These are phyloP conservation scores for Heterobasidion occidentale DNA, from an alignment of 1,284 basidiomycete genomes.

Conservation along the genomic window DNA sequence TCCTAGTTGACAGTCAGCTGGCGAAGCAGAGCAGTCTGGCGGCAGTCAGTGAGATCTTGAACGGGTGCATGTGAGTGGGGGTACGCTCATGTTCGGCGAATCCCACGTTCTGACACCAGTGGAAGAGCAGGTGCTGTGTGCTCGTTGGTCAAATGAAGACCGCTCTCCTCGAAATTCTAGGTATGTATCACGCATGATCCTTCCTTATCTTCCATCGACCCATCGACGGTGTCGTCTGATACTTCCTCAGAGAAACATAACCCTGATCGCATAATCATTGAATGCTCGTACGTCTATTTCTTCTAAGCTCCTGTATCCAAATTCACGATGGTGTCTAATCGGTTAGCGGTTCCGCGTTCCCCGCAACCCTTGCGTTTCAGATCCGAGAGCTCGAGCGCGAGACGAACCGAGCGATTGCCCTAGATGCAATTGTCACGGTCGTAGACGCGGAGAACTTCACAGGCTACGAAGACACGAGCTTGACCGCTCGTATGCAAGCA, in stretches of 20 bases:
- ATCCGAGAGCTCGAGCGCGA: slow-evolving; percentile 81
- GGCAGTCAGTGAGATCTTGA: slow-evolving; percentile 85
- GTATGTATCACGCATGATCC: slow-evolving; percentile 26
- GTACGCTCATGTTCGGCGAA: not conserved
- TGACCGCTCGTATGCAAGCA: slow-evolving; percentile 89
- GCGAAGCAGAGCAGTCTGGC: slow-evolving; percentile 76
- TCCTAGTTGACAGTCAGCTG: slow-evolving; percentile 77
- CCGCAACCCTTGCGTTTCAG: slow-evolving; percentile 87
- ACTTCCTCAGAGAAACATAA: slow-evolving; percentile 55
- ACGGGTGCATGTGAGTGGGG: slow-evolving; percentile 76
- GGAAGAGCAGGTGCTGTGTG: slow-evolving; percentile 67
- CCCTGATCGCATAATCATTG: slow-evolving; percentile 87
- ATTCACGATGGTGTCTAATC: not conserved
- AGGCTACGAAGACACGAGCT: slow-evolving; percentile 85
- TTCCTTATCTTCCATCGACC: not conserved
- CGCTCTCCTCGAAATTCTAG: slow-evolving; percentile 79
- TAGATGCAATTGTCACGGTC: slow-evolving; percentile 86
- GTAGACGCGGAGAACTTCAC: slow-evolving; percentile 85
- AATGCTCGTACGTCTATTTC: slow-evolving; percentile 64
- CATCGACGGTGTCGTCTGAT: not conserved
- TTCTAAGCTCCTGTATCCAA: not conserved
- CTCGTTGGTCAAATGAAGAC: slow-evolving; percentile 89
- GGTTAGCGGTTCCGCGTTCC: slow-evolving; percentile 76
- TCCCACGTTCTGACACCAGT: not conserved
- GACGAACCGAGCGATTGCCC: slow-evolving; percentile 65